Percentiles rank a stretch among this genome's conserved stretches.
Evolutionary conservation across 257 asterid genomes (phyloP).

Genomic region (Penstemon davidsonii): DNA sequence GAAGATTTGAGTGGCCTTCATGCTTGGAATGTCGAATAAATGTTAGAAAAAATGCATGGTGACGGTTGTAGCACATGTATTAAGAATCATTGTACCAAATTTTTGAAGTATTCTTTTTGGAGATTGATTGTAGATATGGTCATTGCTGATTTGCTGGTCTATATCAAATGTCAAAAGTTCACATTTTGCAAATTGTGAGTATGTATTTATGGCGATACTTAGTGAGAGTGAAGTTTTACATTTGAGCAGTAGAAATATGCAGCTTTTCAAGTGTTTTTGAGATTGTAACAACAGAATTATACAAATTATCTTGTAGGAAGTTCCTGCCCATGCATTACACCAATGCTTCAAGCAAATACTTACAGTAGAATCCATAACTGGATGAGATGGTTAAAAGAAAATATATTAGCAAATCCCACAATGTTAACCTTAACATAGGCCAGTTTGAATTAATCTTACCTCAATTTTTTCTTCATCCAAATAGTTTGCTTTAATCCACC

Average conservation of each 20-base stretch:
- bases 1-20: conserved; percentile 14
- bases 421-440: no score
- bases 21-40: conserved; percentile 7
- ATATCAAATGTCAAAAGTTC: conserved; percentile 14
- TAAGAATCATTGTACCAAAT: conserved; percentile 27
- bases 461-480: no score
- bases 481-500: no score
- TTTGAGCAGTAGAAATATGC: conserved; percentile 16
- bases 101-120: conserved; percentile 20
- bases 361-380: no score
- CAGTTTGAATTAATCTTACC: no score
- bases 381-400: no score
- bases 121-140: conserved; percentile 20
- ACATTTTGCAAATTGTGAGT: conserved; percentile 24
- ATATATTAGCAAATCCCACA: no score
- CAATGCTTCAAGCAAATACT: not conserved
- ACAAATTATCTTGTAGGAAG: no score
- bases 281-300: no score
- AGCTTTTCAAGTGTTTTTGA: not conserved
- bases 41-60: conserved; percentile 21
- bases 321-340: not conserved
- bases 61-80: conserved; percentile 42
- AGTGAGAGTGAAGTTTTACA: conserved; percentile 1
- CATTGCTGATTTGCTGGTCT: not conserved
- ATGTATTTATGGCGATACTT: conserved; percentile 5